Percentiles rank a stretch among this genome's conserved stretches.
These are phyloP conservation scores for Carex parvula DNA, from an alignment of 176 grass and related monocot genomes.

Conservation along the genomic window DNA sequence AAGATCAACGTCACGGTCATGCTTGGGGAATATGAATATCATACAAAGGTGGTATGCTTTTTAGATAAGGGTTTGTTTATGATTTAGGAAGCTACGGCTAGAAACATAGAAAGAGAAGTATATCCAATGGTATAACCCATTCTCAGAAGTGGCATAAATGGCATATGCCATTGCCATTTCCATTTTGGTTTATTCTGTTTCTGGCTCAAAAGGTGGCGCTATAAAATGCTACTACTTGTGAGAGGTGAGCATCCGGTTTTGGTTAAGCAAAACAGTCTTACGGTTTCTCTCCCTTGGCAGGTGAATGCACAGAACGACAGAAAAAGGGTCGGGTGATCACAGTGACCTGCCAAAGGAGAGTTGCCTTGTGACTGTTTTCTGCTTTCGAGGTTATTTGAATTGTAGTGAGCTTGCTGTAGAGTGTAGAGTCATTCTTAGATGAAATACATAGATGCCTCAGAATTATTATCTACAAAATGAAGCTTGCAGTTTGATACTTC, in stretches of 20 bases:
- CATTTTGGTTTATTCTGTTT: slow-evolving; percentile 3
- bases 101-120: slow-evolving; percentile 28
- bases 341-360: slow-evolving; percentile 62
- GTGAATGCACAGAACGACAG: not conserved
- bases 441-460: not conserved
- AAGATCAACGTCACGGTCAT: slow-evolving; percentile 19
- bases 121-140: slow-evolving; percentile 66
- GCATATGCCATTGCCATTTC: slow-evolving; percentile 25
- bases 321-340: not conserved
- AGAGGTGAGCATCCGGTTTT: not conserved
- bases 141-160: not conserved
- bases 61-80: slow-evolving; percentile 11
- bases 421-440: not conserved
- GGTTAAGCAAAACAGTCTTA: slow-evolving; percentile 40
- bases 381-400: not conserved
- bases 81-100: slow-evolving; percentile 25
- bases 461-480: not conserved
- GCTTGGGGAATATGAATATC: slow-evolving; percentile 15
- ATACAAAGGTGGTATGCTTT: not conserved
- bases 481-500: not conserved
- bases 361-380: slow-evolving; percentile 52
- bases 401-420: not conserved
- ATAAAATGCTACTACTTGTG: slow-evolving; percentile 23
- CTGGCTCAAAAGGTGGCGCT: not conserved
- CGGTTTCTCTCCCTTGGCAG: slow-evolving; percentile 60